These are phyloP conservation scores for Filobasidium floriforme DNA, from an alignment of 768 basidiomycete species.

Conservation along the genomic window DNA sequence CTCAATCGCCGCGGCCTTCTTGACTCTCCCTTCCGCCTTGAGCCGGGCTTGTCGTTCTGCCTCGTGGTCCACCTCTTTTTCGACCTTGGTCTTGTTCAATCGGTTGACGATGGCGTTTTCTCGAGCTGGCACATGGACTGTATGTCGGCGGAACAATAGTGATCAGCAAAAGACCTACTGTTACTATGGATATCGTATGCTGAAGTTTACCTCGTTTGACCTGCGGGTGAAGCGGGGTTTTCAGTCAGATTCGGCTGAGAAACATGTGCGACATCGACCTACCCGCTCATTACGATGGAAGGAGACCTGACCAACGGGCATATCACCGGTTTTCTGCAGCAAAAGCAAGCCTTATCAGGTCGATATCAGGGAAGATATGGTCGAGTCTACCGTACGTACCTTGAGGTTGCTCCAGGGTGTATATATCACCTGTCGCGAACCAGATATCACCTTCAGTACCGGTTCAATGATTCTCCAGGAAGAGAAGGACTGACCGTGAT, in stretches of 20 bases:
- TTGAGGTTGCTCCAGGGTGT: constrained; percentile 88
- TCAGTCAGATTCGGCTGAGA: not conserved
- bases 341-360: too few species aligned
- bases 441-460: not conserved
- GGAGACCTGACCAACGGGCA: constrained; percentile 92
- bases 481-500: constrained; percentile 50
- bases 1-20: constrained; percentile 66
- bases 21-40: constrained; percentile 38
- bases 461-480: not conserved
- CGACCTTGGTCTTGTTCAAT: constrained; percentile 84
- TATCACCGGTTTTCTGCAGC: constrained; percentile 91
- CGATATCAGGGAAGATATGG: too few species aligned
- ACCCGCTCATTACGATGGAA: constrained; percentile 88
- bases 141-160: not conserved
- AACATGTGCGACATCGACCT: constrained; percentile 21
- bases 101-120: constrained; percentile 87
- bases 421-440: constrained; percentile 59
- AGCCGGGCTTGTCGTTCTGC: constrained; percentile 73
- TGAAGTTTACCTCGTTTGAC: constrained; percentile 63
- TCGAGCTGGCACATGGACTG: constrained; percentile 69
- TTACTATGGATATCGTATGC: not conserved
- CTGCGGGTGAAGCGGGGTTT: constrained; percentile 43
- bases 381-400: constrained; percentile 47
- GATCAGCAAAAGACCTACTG: not conserved
- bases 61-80: constrained; percentile 80